A percentile compares a stretch with the other conserved stretches of the same genome.
Conservation (phyloP, 768 basidiomycete species). For the Postia placenta region DNA sequence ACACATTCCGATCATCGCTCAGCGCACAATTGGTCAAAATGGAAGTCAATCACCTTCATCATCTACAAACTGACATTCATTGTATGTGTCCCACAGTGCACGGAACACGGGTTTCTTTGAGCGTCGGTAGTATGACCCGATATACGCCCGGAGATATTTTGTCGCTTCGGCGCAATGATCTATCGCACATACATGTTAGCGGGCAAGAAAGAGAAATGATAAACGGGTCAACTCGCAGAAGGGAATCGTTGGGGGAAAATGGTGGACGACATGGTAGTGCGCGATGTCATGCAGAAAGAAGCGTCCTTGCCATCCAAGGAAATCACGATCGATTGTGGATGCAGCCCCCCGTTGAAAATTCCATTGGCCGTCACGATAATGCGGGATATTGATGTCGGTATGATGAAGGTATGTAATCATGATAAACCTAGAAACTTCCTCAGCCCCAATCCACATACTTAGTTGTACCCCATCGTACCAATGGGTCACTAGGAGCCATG, state of each 20-base stretch:
- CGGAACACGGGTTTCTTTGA: conserved; percentile 26
- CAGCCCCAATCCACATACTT: background rate
- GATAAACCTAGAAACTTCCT: conserved; percentile 41
- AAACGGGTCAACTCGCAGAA: conserved; percentile 26
- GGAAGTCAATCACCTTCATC: conserved; percentile 22
- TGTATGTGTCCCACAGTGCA: conserved; percentile 29
- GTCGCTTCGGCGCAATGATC: conserved; percentile 29
- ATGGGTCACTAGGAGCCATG: conserved; percentile 42
- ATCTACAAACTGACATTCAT: conserved; percentile 30
- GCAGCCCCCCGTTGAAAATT: conserved; percentile 52
- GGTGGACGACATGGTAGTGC: conserved; percentile 60
- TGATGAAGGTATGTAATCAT: conserved; percentile 63
- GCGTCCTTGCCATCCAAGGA: conserved; percentile 54
- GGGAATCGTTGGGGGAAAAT: conserved; percentile 39
- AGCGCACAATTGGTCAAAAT: background rate
- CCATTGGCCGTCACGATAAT: conserved; percentile 51
- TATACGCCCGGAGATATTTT: conserved; percentile 21
- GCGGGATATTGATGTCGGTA: conserved; percentile 46
- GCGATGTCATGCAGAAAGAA: conserved; percentile 63
- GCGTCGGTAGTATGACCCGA: conserved; percentile 26
- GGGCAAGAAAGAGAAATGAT: background rate
- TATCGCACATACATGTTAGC: background rate
- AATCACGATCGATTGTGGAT: conserved; percentile 51
- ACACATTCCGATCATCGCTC: background rate
- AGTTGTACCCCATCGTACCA: conserved; percentile 10